phyloP scores from a whole-genome alignment of 2,329 filamentous ascomycete species.

The Diaporthe citriasiana region DNA sequence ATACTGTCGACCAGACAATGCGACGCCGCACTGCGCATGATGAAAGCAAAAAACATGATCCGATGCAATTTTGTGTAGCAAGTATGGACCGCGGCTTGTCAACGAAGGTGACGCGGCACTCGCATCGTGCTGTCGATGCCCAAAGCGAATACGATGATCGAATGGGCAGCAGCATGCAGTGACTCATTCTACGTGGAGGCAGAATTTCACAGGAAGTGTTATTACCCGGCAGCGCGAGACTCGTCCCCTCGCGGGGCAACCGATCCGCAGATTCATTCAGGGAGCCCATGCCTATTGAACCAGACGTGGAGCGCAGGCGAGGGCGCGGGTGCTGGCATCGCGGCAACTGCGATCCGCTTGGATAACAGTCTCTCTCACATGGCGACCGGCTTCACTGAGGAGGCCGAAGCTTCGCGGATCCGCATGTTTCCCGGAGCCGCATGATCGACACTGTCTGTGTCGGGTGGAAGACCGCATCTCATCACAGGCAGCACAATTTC shows the following conservation, averaged over 20 bases:
- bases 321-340: not conserved
- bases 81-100: not conserved
- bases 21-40: not conserved
- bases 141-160: not conserved
- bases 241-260: not conserved
- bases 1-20: not conserved
- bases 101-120: not conserved
- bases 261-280: not conserved
- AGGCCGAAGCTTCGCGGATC: not conserved
- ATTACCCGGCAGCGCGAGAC: not conserved
- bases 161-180: no score
- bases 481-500: not conserved
- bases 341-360: not conserved
- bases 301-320: not conserved
- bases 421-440: conserved; percentile 8
- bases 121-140: not conserved
- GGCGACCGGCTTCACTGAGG: not conserved
- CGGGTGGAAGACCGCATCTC: not conserved
- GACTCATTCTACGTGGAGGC: not conserved
- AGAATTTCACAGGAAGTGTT: no score
- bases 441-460: not conserved
- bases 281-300: not conserved
- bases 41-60: not conserved
- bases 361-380: not conserved
- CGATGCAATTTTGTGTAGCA: not conserved